These are phyloP conservation scores for Anacardium occidentale DNA, from an alignment of 345 rosid genomes.

Conservation along the genomic window DNA sequence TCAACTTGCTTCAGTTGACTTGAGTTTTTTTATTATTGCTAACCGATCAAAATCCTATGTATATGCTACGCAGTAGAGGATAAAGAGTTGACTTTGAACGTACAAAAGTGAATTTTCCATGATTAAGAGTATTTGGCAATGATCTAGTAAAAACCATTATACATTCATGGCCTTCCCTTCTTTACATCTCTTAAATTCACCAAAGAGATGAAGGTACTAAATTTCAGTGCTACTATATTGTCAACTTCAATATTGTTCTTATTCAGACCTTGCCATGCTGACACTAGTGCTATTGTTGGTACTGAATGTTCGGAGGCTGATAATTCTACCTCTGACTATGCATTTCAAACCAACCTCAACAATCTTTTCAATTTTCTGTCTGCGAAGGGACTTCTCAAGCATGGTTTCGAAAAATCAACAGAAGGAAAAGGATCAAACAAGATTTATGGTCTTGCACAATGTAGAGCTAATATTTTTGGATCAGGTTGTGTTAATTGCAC, in stretches of 20 bases:
- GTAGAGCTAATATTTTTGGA: slow-evolving; percentile 39
- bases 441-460: slow-evolving; percentile 39
- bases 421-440: slow-evolving; percentile 26
- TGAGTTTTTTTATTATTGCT: not conserved
- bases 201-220: slow-evolving; percentile 15
- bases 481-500: slow-evolving; percentile 34
- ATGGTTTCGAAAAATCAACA: slow-evolving; percentile 30
- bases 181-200: not conserved
- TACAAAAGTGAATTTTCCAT: not conserved
- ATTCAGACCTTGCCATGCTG: slow-evolving; percentile 23
- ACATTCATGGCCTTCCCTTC: not conserved
- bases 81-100: not conserved
- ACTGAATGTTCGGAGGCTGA: slow-evolving; percentile 28
- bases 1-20: not conserved
- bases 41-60: not conserved
- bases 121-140: not conserved
- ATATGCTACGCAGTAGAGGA: not conserved
- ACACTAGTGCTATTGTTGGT: slow-evolving; percentile 24
- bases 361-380: slow-evolving; percentile 27
- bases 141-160: not conserved
- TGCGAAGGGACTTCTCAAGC: slow-evolving; percentile 20
- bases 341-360: slow-evolving; percentile 29
- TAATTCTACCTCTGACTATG: slow-evolving; percentile 21
- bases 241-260: slow-evolving; percentile 19
- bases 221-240: slow-evolving; percentile 1